A percentile compares a stretch with the other conserved stretches of the same genome.
phyloP scores from a whole-genome alignment of 2,329 filamentous ascomycete genomes.

The Alternaria burnsii region DNA sequence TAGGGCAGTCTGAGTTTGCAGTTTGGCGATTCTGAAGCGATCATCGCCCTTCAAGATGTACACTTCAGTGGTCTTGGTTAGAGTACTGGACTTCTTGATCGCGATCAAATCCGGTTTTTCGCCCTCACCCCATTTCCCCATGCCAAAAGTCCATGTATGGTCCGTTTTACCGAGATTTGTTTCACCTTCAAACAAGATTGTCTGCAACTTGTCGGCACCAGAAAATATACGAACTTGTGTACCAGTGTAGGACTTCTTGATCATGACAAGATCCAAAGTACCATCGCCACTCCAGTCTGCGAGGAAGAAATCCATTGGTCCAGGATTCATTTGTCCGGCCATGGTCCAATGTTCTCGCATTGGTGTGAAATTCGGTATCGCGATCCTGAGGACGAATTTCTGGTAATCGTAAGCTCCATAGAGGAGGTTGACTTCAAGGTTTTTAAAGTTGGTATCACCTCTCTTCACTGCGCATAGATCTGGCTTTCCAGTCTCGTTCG shows the following conservation, averaged over 20 bases:
- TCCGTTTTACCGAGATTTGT: fast-evolving
- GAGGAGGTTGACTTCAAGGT: not conserved
- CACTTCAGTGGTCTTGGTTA: fast-evolving
- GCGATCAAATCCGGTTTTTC: fast-evolving
- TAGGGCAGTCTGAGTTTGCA: fast-evolving
- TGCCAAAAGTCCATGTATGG: not conserved
- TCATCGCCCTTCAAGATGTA: fast-evolving
- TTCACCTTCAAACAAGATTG: fast-evolving
- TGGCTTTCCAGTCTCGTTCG: not conserved
- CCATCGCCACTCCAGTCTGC: no score
- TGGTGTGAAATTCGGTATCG: fast-evolving
- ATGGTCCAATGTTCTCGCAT: not conserved
- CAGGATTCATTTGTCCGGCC: fast-evolving
- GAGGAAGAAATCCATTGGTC: no score
- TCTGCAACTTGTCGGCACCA: fast-evolving
- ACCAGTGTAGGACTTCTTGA: no score
- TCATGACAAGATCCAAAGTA: no score
- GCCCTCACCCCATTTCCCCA: not conserved
- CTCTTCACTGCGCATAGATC: not conserved
- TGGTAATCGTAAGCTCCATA: not conserved
- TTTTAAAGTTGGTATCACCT: not conserved
- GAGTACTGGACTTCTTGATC: not conserved
- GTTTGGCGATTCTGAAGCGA: fast-evolving
- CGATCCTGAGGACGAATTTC: fast-evolving
- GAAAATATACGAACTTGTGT: no score